These are phyloP conservation scores for Cordyceps cicadae DNA, from an alignment of 2,329 filamentous ascomycete species.

Conservation along the genomic window DNA sequence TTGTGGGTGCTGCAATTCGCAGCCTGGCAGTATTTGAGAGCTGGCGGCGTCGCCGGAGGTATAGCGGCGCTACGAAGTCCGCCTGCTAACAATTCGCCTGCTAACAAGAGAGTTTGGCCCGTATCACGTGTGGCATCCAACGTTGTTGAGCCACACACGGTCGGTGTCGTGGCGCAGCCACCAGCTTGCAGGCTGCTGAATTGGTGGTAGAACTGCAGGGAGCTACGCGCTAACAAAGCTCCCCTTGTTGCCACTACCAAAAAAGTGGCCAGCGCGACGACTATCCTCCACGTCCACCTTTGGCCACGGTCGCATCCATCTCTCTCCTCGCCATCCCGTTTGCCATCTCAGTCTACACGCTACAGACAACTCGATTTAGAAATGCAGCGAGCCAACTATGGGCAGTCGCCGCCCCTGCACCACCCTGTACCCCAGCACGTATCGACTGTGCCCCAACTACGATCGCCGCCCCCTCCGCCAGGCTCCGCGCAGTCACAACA, in stretches of 20 bases:
- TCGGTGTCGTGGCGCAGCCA: background rate
- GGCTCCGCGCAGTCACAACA: slow-evolving; percentile 59
- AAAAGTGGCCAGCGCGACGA: slow-evolving; percentile 9
- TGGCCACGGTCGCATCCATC: background rate
- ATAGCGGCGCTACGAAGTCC: background rate
- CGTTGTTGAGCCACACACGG: background rate
- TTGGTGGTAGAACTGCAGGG: background rate
- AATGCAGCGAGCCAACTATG: slow-evolving; percentile 84
- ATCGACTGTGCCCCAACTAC: slow-evolving; percentile 91
- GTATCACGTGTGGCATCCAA: slow-evolving; percentile 6
- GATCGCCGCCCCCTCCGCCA: slow-evolving; percentile 80
- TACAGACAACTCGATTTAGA: slow-evolving; percentile 20
- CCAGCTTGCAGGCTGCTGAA: background rate
- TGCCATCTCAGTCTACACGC: slow-evolving; percentile 4
- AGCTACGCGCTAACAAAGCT: background rate
- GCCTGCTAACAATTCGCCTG: background rate
- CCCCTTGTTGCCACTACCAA: background rate
- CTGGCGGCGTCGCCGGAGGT: slow-evolving; percentile 1
- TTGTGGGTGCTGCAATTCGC: slow-evolving; percentile 3
- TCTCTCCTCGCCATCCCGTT: background rate
- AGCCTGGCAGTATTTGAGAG: background rate
- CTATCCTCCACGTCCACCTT: slow-evolving; percentile 1
- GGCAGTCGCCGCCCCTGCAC: slow-evolving; percentile 86
- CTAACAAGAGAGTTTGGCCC: background rate
- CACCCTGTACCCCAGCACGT: slow-evolving; percentile 98